Conservation (phyloP, 2,329 filamentous ascomycete species). For the Chaetomium olivaceum region DNA sequence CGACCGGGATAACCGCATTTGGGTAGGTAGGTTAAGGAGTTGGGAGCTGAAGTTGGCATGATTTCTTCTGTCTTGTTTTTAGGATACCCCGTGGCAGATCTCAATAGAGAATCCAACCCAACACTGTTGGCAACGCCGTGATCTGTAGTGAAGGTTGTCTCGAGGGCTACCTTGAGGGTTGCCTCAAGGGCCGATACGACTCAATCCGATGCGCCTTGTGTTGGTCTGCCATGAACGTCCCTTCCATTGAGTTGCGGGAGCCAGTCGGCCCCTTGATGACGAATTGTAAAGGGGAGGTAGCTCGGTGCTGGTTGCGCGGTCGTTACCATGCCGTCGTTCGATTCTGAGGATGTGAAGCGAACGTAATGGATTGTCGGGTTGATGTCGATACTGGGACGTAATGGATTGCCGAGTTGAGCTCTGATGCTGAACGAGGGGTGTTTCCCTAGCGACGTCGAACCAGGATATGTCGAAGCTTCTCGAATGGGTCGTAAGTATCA, state of each 20-base stretch:
- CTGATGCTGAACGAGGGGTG: background rate
- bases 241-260: background rate
- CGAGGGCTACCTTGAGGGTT: background rate
- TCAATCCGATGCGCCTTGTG: background rate
- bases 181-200: background rate
- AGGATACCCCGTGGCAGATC: background rate
- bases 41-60: background rate
- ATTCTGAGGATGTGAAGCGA: background rate
- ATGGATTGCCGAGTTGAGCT: background rate
- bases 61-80: background rate
- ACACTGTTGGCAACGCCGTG: background rate
- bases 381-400: too few species aligned
- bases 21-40: background rate
- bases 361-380: background rate
- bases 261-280: background rate
- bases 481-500: background rate
- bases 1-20: background rate
- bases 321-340: background rate
- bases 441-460: background rate
- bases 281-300: background rate
- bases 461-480: background rate
- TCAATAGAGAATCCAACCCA: background rate
- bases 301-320: background rate
- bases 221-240: background rate
- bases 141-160: background rate